Percentiles rank a stretch among this genome's conserved stretches.
phyloP scores from a whole-genome alignment of 2,329 filamentous ascomycete genomes.

The Neofusicoccum parvum region DNA sequence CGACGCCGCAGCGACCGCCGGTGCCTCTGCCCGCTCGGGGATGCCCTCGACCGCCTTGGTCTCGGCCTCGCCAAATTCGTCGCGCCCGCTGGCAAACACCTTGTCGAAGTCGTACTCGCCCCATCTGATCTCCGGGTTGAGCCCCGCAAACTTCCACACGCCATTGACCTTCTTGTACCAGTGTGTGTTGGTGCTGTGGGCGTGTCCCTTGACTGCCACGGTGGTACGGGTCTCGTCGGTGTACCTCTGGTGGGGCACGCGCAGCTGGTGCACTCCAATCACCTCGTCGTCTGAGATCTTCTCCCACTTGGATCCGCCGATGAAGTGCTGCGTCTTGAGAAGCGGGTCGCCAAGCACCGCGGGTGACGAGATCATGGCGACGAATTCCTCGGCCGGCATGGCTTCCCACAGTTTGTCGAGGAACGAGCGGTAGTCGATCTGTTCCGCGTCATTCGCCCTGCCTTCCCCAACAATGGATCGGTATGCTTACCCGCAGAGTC shows the following conservation, averaged over 20 bases:
- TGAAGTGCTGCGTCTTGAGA: slow-evolving; percentile 61
- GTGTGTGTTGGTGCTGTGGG: slow-evolving; percentile 56
- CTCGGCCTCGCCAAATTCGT: slow-evolving; percentile 44
- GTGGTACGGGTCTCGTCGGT: slow-evolving; percentile 49
- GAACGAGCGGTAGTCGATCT: slow-evolving; percentile 70
- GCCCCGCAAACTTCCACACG: slow-evolving; percentile 60
- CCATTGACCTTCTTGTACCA: slow-evolving; percentile 61
- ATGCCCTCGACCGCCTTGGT: slow-evolving; percentile 45
- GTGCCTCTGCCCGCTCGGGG: slow-evolving; percentile 24
- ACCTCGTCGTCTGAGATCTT: slow-evolving; percentile 53
- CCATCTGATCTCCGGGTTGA: slow-evolving; percentile 58
- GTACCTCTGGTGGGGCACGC: slow-evolving; percentile 61
- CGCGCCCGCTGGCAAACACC: slow-evolving; percentile 53
- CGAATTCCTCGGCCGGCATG: slow-evolving; percentile 58
- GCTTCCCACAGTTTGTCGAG: slow-evolving; percentile 58
- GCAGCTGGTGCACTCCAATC: slow-evolving; percentile 58
- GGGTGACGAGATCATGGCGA: slow-evolving; percentile 55
- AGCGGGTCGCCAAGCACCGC: slow-evolving; percentile 57
- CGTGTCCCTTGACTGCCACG: slow-evolving; percentile 58
- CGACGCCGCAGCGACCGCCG: slow-evolving; percentile 6
- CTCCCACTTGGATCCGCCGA: slow-evolving; percentile 56
- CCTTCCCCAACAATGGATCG: neutral
- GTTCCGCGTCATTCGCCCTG: slow-evolving; percentile 22
- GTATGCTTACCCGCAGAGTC: slow-evolving; percentile 45
- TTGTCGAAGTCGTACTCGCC: slow-evolving; percentile 59